Base-by-base conservation (phyloP, 495 filamentous ascomycete species). In the Pseudevernia furfuracea region DNA sequence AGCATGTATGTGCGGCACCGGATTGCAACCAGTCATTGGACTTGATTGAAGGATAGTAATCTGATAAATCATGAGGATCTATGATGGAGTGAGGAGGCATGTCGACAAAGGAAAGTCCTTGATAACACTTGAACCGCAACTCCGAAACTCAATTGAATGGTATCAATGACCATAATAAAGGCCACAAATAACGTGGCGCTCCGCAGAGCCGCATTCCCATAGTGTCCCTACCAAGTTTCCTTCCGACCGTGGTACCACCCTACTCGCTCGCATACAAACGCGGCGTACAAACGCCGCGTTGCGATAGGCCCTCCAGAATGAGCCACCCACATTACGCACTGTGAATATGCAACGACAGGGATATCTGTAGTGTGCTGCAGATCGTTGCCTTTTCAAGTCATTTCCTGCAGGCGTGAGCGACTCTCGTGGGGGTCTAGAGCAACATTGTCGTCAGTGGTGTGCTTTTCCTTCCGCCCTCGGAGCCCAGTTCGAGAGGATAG, bases 181-280 rank as follows among this genome's bases (percentile, higher is more conserved):
- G 41, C 15, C 21, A 44, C 41, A 17, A 44, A 44, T 44, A 17
- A 19, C 41, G 41, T 44, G 41, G 41, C 15, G 41, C 19, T 44
- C 43, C 41, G 59, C 59, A 61, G 59, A 61, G 59, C 59, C 59
- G 44, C 59, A 61, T 36, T 6, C 12, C 28, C 39, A 60, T 60
- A 60, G 34, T 25, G n/a, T 36, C 19, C 2, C 34, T 44, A 48
- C 59, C 43, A 19, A 10, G 41, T 9, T 7, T 7, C 41, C 17
- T 44, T 7, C 41, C 41, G 41, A 44, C 41, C 19, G 41, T 15
- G 41, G 1, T 19, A 21, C 14, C 38, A 44, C 2, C 41, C 17
- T 17, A 14, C 41, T 44, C 19, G 41, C 41, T 44, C 8, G 41
- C 10, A 21, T 21, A 21, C 3, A 44, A 21, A 44, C 41, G 41